These are phyloP conservation scores for Backusella australiensis DNA, from an alignment of 192 early-diverging fungal genomes.

Conservation along the genomic window DNA sequence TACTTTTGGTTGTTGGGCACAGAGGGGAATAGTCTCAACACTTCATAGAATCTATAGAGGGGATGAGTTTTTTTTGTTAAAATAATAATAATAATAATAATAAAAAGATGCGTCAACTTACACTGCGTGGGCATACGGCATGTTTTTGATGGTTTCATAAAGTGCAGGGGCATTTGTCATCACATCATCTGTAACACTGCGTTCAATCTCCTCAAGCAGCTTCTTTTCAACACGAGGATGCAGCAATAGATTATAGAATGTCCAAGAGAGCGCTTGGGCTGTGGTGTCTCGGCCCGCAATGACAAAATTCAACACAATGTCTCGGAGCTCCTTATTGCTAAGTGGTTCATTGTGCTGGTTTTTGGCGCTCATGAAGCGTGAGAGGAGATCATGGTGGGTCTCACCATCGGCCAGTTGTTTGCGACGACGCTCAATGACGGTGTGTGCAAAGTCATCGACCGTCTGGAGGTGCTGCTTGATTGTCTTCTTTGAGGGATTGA, in stretches of 20 bases:
- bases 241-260: conserved; percentile 38
- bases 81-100: too few species aligned
- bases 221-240: conserved; percentile 41
- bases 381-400: conserved; percentile 24
- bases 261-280: conserved; percentile 49
- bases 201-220: conserved; percentile 38
- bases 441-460: conserved; percentile 22
- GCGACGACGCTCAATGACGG: conserved; percentile 27
- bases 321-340: conserved; percentile 31
- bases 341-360: conserved; percentile 24
- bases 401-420: conserved; percentile 19
- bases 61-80: neutral
- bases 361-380: conserved; percentile 29
- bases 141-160: conserved; percentile 31
- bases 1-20: conserved; percentile 50
- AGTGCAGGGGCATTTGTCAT: conserved; percentile 12
- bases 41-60: conserved; percentile 26
- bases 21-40: conserved; percentile 41
- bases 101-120: conserved; percentile 7
- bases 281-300: conserved; percentile 49
- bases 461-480: conserved; percentile 23
- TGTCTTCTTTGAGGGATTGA: conserved; percentile 10
- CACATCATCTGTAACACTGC: conserved; percentile 13
- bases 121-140: conserved; percentile 39
- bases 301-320: conserved; percentile 35